Evolutionary conservation across 768 basidiomycete species (phyloP), one percentile per base, ranked within the genome.

Genomic region (Auricularia sp.): DNA sequence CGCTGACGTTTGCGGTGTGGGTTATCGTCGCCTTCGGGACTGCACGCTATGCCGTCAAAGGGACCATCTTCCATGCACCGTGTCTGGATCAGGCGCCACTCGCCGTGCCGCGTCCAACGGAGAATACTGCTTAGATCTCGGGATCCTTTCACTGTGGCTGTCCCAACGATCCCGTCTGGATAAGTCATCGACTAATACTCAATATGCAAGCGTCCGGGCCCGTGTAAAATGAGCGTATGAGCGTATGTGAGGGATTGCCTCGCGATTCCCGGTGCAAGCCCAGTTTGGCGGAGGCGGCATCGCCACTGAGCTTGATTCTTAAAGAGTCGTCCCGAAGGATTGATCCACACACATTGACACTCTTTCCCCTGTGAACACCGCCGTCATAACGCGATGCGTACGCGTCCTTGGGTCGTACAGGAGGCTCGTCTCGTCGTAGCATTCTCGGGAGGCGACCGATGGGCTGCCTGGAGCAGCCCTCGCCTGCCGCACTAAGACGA

Each of bases 1-100:
- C 53, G n/a, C 8, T 62, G 23, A 63, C 65, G 14, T 36, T 64
- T 36, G 18, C 62, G 29, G 29, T 66, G 35, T 68, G 66, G 65
- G 34, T 58, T 12, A 53, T 36, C 39, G 62, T 68, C 42, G 42
- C 61, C 8, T 16, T 29, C 39, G 39, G 44, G 51, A 68, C 67
- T 5, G 23, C 59, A 5, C 61, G 61, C 23, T 60, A 35, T 39
- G 43, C 64, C 36, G n/a, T 39, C 18, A 36, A 43, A 23, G 64
- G 64, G 5, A 61, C 35, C 18, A 64, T 64, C 16, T 64, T 64
- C 59, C 23, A 39, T 36, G 64, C 64, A 16, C 64, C 64, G n/a
- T 64, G 64, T 42, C 42, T 64, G 23, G 64, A 61, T 12, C 33
- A 61, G 16, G 36, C 39, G 36, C 21, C 56, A 7, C 29, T 59